Percentiles rank a stretch among this genome's conserved stretches.
These are phyloP conservation scores for Yamadazyma kanchanaburiensis DNA, from an alignment of 1,139 yeast genomes.

Conservation along the genomic window DNA sequence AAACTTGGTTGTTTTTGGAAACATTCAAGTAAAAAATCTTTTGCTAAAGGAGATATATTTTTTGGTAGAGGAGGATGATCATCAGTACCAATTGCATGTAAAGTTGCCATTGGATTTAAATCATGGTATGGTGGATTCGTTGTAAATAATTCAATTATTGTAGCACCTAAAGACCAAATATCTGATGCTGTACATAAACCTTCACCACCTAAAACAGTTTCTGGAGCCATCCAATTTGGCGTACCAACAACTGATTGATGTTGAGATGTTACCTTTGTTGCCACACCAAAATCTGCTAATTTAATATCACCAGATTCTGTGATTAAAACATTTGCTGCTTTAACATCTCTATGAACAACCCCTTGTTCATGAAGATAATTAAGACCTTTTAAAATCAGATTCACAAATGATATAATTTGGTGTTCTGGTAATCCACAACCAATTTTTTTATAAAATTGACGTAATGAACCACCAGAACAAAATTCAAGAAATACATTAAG, in stretches of 20 bases:
- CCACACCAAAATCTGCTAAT: conserved; percentile 79
- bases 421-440: conserved; percentile 59
- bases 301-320: conserved; percentile 60
- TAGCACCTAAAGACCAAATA: conserved; percentile 94
- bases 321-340: conserved; percentile 72
- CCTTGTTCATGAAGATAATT: conserved; percentile 67
- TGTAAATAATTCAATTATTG: conserved; percentile 80
- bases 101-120: conserved; percentile 78
- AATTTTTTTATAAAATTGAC: conserved; percentile 58
- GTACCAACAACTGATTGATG: conserved; percentile 58
- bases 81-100: conserved; percentile 90
- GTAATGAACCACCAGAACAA: conserved; percentile 84
- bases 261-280: conserved; percentile 49
- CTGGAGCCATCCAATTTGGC: conserved; percentile 91
- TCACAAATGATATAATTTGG: conserved; percentile 56
- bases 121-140: conserved; percentile 88
- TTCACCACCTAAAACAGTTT: conserved; percentile 67
- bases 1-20: conserved; percentile 72
- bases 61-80: conserved; percentile 77
- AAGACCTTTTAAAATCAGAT: conserved; percentile 74
- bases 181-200: conserved; percentile 89
- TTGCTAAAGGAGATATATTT: conserved; percentile 47
- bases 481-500: conserved; percentile 70
- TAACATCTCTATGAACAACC: conserved; percentile 74
- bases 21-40: conserved; percentile 70